Conservation (phyloP, 1,139 yeast species). For the Saccharomyces hybrid region DNA sequence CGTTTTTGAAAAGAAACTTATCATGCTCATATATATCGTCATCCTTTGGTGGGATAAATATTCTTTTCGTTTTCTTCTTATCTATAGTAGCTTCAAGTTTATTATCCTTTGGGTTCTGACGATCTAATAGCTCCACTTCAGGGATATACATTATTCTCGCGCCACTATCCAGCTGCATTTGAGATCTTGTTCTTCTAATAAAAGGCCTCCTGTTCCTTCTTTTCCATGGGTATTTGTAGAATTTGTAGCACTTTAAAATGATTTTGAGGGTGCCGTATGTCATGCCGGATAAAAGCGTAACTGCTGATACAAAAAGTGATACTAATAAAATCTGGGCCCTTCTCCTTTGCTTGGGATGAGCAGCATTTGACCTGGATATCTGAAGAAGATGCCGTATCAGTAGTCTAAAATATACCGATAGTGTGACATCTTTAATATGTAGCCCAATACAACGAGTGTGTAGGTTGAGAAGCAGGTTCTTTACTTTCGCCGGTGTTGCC, state of each 20-base stretch:
- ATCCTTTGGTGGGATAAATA: constrained; percentile 35
- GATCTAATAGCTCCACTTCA: constrained; percentile 13
- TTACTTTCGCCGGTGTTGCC: constrained; percentile 4
- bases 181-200: constrained; percentile 26
- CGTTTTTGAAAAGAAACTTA: constrained; percentile 35
- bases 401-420: constrained; percentile 13
- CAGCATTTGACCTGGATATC: constrained; percentile 17
- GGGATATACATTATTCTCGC: constrained; percentile 52
- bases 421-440: constrained; percentile 14
- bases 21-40: constrained; percentile 37
- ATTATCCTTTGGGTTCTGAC: constrained; percentile 4
- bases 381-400: constrained; percentile 19
- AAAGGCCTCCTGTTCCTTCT: constrained; percentile 7
- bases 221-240: constrained; percentile 5
- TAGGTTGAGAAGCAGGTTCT: constrained; percentile 9
- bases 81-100: constrained; percentile 18
- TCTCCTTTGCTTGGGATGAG: constrained; percentile 17
- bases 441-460: constrained; percentile 19
- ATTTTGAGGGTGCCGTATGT: constrained; percentile 5
- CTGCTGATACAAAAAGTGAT: constrained; percentile 10
- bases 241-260: constrained; percentile 4
- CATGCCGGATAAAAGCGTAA: constrained; percentile 9
- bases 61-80: constrained; percentile 29
- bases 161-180: constrained; percentile 41
- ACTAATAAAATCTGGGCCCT: constrained; percentile 22